A percentile compares a stretch with the other conserved stretches of the same genome.
phyloP scores from a whole-genome alignment of 2,329 filamentous ascomycete species.

The Exophiala sideris region DNA sequence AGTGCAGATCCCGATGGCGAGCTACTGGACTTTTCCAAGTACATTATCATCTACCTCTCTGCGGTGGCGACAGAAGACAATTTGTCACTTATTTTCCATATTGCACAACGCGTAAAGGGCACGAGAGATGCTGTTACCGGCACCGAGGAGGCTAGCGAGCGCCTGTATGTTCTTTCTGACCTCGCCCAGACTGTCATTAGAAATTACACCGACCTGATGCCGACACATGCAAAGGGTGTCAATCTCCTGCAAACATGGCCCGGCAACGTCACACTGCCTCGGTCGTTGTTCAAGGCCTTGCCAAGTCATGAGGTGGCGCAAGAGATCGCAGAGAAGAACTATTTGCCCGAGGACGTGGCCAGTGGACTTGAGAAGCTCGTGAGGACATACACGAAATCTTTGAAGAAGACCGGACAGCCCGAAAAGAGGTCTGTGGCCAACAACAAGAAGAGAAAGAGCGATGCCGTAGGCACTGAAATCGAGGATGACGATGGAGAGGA shows the following conservation, averaged over 20 bases:
- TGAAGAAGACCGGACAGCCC: conserved; percentile 30
- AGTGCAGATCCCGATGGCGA: conserved; percentile 60
- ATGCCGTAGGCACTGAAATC: conserved; percentile 30
- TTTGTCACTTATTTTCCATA: conserved; percentile 81
- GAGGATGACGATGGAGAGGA: conserved; percentile 16
- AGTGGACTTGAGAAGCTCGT: conserved; percentile 76
- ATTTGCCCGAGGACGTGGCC: conserved; percentile 72
- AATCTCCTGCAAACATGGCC: conserved; percentile 75
- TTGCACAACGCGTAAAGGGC: conserved; percentile 89
- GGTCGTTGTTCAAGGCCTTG: conserved; percentile 72
- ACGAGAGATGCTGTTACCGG: conserved; percentile 72
- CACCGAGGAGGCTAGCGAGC: conserved; percentile 42
- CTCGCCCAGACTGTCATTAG: conserved; percentile 78
- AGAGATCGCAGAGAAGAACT: conserved; percentile 81
- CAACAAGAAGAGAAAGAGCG: conserved; percentile 44
- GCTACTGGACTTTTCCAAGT: conserved; percentile 77
- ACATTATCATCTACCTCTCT: conserved; percentile 84
- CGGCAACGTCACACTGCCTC: conserved; percentile 74
- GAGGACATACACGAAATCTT: conserved; percentile 63
- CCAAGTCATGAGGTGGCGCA: conserved; percentile 75
- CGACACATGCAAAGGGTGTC: conserved; percentile 57
- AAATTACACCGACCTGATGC: conserved; percentile 79
- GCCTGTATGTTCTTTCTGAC: conserved; percentile 81
- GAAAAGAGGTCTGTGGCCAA: conserved; percentile 22
- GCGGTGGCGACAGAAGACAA: conserved; percentile 83